phyloP scores from a whole-genome alignment of 495 filamentous ascomycete genomes.

The Xylaria cubensis region DNA sequence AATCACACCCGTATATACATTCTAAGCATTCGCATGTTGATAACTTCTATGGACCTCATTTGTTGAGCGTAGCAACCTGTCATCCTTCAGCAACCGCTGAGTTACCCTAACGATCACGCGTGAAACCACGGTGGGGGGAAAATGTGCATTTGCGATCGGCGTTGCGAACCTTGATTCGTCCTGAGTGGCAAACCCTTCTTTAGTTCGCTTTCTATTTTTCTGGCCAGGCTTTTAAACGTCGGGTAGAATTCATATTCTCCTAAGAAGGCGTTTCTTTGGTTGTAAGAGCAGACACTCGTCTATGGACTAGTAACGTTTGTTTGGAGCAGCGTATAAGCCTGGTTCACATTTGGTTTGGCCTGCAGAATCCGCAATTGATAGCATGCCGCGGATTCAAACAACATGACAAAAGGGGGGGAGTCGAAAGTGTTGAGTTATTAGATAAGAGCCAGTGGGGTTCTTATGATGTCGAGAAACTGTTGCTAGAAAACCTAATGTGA shows the following conservation, averaged over 20 bases:
- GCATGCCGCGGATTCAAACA: slow-evolving; percentile 15
- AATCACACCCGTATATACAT: slow-evolving; percentile 22
- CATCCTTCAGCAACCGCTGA: slow-evolving; percentile 1
- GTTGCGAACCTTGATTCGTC: slow-evolving; percentile 23
- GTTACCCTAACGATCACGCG: slow-evolving; percentile 1
- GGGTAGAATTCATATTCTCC: slow-evolving; percentile 24
- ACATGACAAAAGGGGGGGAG: neutral
- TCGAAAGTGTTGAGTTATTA: neutral
- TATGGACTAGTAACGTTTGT: slow-evolving; percentile 32
- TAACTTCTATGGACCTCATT: slow-evolving; percentile 22
- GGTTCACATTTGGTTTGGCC: slow-evolving; percentile 33
- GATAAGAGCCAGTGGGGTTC: neutral
- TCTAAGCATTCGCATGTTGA: slow-evolving; percentile 25
- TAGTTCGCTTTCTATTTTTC: slow-evolving; percentile 22
- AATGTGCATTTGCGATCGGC: slow-evolving; percentile 24
- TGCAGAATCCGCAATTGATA: slow-evolving; percentile 31
- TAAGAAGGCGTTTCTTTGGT: slow-evolving; percentile 33
- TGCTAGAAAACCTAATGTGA: neutral
- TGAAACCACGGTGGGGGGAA: slow-evolving; percentile 15
- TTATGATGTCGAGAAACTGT: neutral
- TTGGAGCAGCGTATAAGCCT: slow-evolving; percentile 41
- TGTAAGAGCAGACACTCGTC: slow-evolving; percentile 28
- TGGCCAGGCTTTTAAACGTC: neutral
- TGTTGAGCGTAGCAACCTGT: slow-evolving; percentile 18
- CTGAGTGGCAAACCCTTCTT: slow-evolving; percentile 2